phyloP scores from a whole-genome alignment of 208 protist species.

The Crithidia acanthocephali region DNA sequence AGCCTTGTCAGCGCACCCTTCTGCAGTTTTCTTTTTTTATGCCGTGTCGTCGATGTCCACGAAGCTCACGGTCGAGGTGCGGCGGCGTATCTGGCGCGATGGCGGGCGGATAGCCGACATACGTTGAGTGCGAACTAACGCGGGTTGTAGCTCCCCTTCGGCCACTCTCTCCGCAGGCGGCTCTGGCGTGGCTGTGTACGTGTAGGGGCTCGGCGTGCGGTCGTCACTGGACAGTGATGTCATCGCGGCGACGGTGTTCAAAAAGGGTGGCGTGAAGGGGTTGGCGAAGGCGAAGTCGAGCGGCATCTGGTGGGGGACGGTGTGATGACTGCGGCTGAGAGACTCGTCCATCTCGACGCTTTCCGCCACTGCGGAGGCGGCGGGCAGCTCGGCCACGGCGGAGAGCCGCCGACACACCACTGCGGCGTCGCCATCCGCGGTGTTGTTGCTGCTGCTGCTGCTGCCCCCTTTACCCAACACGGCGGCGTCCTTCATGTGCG shows the following conservation, averaged over 20 bases:
- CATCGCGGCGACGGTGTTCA: not conserved
- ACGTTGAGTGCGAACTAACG: not conserved
- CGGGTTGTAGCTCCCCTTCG: not conserved
- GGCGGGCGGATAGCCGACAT: not conserved
- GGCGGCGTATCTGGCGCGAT: not conserved
- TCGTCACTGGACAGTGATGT: not conserved
- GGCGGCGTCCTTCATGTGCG: not conserved
- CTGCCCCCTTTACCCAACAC: not conserved
- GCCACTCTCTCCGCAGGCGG: too few species aligned
- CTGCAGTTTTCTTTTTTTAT: not conserved
- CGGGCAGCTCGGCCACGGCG: not conserved
- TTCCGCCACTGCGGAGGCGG: not conserved
- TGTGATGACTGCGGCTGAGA: not conserved
- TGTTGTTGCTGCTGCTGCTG: not conserved
- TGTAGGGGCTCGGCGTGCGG: not conserved
- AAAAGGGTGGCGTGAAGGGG: not conserved
- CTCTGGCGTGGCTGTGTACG: conserved; percentile 1
- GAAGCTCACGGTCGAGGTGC: conserved; percentile 18
- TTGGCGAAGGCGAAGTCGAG: not conserved
- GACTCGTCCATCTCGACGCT: not conserved
- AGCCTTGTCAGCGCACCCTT: too few species aligned
- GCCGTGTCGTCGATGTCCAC: not conserved
- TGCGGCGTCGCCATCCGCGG: not conserved
- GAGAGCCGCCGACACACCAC: not conserved
- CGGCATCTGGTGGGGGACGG: not conserved